Conservation (phyloP, 495 filamentous ascomycete genomes). For the Rostrohypoxylon terebratum region DNA sequence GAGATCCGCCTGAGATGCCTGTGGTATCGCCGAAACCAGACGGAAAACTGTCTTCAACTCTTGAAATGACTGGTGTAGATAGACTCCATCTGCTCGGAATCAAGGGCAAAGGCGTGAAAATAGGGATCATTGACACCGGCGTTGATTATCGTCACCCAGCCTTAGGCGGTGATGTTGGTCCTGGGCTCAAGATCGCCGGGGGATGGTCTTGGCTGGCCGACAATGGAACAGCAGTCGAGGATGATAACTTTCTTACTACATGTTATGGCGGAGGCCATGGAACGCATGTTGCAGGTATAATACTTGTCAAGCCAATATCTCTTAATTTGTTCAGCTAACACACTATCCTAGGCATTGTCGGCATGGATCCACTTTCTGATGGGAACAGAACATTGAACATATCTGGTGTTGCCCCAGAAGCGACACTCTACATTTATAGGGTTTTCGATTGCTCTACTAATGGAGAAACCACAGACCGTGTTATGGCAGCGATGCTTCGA, state of each 20-base stretch:
- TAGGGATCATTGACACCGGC: slow-evolving; percentile 58
- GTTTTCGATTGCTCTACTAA: slow-evolving; percentile 51
- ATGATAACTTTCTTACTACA: slow-evolving; percentile 35
- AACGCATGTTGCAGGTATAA: slow-evolving; percentile 54
- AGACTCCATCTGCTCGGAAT: slow-evolving; percentile 49
- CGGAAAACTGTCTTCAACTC: slow-evolving; percentile 20
- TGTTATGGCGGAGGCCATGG: slow-evolving; percentile 57
- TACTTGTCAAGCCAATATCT: not conserved
- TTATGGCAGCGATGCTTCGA: slow-evolving; percentile 56
- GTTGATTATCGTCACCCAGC: slow-evolving; percentile 63
- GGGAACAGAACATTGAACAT: slow-evolving; percentile 44
- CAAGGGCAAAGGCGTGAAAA: slow-evolving; percentile 51
- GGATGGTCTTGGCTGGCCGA: slow-evolving; percentile 56
- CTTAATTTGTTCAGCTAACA: not conserved
- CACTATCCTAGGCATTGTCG: slow-evolving; percentile 46
- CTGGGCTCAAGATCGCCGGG: slow-evolving; percentile 56
- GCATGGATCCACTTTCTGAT: slow-evolving; percentile 45
- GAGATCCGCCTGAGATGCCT: slow-evolving; percentile 30
- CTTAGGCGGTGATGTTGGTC: slow-evolving; percentile 60
- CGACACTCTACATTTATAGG: slow-evolving; percentile 58
- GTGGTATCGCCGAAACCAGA: slow-evolving; percentile 16
- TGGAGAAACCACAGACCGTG: slow-evolving; percentile 48
- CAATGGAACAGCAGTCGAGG: slow-evolving; percentile 29
- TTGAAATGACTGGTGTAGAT: slow-evolving; percentile 48
- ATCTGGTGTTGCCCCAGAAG: slow-evolving; percentile 60